phyloP scores from a whole-genome alignment of 768 basidiomycete genomes.

The Leccinum rimulosum region DNA sequence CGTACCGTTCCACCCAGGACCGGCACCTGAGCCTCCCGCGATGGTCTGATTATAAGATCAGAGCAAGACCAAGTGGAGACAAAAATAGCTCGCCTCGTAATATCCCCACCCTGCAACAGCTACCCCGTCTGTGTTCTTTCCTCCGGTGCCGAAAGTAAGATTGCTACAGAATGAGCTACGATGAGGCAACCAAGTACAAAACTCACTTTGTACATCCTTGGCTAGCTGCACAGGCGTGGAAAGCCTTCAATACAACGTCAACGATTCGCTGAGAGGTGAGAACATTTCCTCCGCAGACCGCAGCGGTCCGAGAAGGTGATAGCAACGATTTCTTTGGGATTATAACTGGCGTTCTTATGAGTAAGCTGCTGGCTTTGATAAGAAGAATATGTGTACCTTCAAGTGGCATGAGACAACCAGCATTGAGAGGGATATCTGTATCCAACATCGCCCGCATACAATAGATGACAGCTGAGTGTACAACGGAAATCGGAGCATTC shows the following conservation, averaged over 20 bases:
- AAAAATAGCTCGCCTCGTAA: conserved; percentile 54
- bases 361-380: not conserved
- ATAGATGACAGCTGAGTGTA: conserved; percentile 85
- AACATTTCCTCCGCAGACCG: conserved; percentile 93
- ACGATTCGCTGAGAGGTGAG: conserved; percentile 91
- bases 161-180: conserved; percentile 49
- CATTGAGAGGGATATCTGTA: conserved; percentile 87
- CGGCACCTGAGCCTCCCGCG: conserved; percentile 91
- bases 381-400: conserved; percentile 48
- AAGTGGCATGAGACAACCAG: conserved; percentile 87
- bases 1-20: conserved; percentile 86
- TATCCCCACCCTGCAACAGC: conserved; percentile 86
- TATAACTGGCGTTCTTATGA: conserved; percentile 47
- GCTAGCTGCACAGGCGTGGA: conserved; percentile 87
- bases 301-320: conserved; percentile 80
- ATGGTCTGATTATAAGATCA: conserved; percentile 55
- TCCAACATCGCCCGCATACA: conserved; percentile 87
- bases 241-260: conserved; percentile 90
- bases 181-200: not conserved
- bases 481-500: conserved; percentile 83
- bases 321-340: conserved; percentile 80
- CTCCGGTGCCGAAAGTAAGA: conserved; percentile 84
- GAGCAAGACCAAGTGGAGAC: not conserved
- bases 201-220: conserved; percentile 91
- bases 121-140: conserved; percentile 79